A percentile compares a stretch with the other conserved stretches of the same genome.
Conservation (phyloP, 345 rosid species). For the Luvunga scandens region DNA sequence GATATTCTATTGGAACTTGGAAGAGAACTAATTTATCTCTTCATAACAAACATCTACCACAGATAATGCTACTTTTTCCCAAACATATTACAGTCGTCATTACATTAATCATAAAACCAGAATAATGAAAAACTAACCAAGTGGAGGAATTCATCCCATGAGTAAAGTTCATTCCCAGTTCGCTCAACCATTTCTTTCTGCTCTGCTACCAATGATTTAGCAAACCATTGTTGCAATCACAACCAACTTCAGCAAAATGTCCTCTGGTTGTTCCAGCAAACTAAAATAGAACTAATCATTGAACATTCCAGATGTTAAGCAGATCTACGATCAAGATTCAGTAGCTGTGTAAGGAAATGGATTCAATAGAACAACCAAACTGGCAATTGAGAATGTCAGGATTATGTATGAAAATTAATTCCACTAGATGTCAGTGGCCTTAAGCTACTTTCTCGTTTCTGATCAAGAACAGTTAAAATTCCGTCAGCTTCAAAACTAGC, state of each 20-base stretch:
- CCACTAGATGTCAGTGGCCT: conserved; percentile 34
- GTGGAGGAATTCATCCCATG: conserved; percentile 76
- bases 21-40: too few relatives aligned
- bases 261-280: conserved; percentile 12
- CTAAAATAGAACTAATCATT: conserved; percentile 9
- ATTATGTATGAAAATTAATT: too few relatives aligned
- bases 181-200: conserved; percentile 48
- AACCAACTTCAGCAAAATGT: conserved; percentile 15
- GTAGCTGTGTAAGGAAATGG: conserved; percentile 42
- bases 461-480: conserved; percentile 20
- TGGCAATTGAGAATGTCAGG: too few relatives aligned
- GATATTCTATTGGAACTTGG: too few relatives aligned
- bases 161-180: conserved; percentile 49
- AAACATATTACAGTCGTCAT: too few relatives aligned
- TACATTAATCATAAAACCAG: too few relatives aligned
- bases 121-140: conserved; percentile 35
- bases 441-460: conserved; percentile 78
- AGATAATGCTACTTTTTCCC: too few relatives aligned
- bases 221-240: conserved; percentile 67
- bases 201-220: conserved; percentile 52
- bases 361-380: conserved; percentile 4
- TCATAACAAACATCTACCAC: too few relatives aligned
- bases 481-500: conserved; percentile 16
- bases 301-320: conserved; percentile 57
- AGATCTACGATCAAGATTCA: conserved; percentile 51